Evolutionary conservation across 768 basidiomycete genomes (phyloP).

Genomic region (Boletales sp.): DNA sequence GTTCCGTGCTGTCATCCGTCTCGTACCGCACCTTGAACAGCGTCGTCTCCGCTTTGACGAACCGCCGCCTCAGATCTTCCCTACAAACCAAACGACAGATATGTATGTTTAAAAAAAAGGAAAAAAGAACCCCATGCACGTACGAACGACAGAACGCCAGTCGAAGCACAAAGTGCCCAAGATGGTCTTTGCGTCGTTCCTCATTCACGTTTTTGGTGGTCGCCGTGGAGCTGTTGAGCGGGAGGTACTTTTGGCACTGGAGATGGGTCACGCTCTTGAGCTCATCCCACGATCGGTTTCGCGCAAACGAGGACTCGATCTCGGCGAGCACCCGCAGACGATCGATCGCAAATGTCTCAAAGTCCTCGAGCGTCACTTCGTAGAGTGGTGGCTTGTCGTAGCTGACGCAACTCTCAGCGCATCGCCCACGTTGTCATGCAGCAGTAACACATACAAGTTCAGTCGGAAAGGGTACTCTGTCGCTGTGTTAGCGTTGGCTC

Average conservation of each 20-base stretch:
- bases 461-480: conserved; percentile 58
- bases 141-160: conserved; percentile 96
- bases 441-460: conserved; percentile 62
- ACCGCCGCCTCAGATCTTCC: conserved; percentile 85
- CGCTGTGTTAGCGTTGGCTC: not conserved
- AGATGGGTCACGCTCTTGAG: conserved; percentile 55
- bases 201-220: conserved; percentile 44
- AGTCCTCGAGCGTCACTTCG: conserved; percentile 93
- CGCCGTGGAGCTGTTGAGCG: conserved; percentile 58
- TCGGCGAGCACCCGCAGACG: conserved; percentile 84
- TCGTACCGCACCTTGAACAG: conserved; percentile 85
- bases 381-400: conserved; percentile 83
- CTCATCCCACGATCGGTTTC: conserved; percentile 80
- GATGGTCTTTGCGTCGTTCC: conserved; percentile 78
- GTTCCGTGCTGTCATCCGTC: conserved; percentile 51
- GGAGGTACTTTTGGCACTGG: conserved; percentile 76
- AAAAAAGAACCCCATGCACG: conserved; percentile 32
- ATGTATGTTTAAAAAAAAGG: not conserved
- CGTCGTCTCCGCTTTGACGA: conserved; percentile 83
- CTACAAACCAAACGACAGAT: conserved; percentile 36
- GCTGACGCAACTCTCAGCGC: conserved; percentile 39
- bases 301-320: conserved; percentile 84
- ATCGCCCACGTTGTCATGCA: not conserved
- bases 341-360: conserved; percentile 87
- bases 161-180: conserved; percentile 91